Conservation (phyloP, 495 filamentous ascomycete species). For the Aspergillus ostianus region DNA sequence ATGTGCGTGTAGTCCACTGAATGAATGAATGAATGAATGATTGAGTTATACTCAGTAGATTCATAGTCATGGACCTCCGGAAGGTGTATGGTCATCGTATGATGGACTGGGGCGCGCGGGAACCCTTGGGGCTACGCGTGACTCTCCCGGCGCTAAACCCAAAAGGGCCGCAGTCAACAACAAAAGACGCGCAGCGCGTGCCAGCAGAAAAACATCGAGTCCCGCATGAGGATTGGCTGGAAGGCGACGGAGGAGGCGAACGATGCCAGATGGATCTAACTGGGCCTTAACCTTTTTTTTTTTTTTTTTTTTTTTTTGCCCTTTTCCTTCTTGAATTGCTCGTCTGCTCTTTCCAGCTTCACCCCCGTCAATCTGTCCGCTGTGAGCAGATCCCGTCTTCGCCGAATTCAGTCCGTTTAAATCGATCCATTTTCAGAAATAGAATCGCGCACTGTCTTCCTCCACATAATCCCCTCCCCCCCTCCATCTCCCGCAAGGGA, state of each 20-base stretch:
- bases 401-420: neutral
- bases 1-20: too few relatives aligned
- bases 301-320: neutral
- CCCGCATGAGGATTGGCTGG: slow-evolving; percentile 22
- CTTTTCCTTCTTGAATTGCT: neutral
- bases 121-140: slow-evolving; percentile 23
- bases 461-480: neutral
- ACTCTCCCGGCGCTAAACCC: slow-evolving; percentile 20
- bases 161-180: slow-evolving; percentile 18
- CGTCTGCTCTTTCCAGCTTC: neutral
- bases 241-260: slow-evolving; percentile 15
- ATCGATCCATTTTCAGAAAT: slow-evolving; percentile 1
- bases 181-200: slow-evolving; percentile 28
- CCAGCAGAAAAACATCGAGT: slow-evolving; percentile 17
- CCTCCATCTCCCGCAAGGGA: slow-evolving; percentile 22
- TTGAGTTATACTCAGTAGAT: too few relatives aligned
- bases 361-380: neutral
- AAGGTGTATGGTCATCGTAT: slow-evolving; percentile 17
- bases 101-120: slow-evolving; percentile 9
- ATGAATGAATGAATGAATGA: too few relatives aligned
- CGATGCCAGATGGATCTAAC: slow-evolving; percentile 5
- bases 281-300: neutral
- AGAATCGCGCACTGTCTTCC: neutral
- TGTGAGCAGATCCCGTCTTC: neutral
- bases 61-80: too few relatives aligned